These are phyloP conservation scores for Cercospora zeae-maydis DNA, from an alignment of 2,329 filamentous ascomycete species.

Conservation along the genomic window DNA sequence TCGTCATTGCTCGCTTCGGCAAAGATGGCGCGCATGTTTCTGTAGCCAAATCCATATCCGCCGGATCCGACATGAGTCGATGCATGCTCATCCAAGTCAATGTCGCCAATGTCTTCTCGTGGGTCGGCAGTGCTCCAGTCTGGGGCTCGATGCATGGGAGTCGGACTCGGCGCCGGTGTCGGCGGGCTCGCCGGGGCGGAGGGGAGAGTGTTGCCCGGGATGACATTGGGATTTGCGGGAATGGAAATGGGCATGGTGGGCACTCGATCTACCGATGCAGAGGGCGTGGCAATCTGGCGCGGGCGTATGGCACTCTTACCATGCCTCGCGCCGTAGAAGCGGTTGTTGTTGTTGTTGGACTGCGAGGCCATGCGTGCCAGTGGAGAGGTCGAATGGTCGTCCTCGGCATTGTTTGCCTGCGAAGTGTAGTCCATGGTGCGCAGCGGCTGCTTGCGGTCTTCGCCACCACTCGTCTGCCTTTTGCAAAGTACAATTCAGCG, in stretches of 20 bases:
- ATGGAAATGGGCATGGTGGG: conserved; percentile 45
- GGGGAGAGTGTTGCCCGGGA: conserved; percentile 59
- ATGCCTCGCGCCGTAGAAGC: conserved; percentile 32
- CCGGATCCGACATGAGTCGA: conserved; percentile 28
- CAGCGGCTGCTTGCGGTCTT: not conserved
- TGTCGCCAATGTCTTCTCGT: conserved; percentile 70
- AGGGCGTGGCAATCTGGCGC: conserved; percentile 45
- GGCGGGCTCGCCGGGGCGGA: conserved; percentile 64
- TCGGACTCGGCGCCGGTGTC: conserved; percentile 64
- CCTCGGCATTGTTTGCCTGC: conserved; percentile 9
- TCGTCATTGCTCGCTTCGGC: conserved; percentile 70
- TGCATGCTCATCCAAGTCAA: conserved; percentile 29
- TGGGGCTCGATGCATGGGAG: conserved; percentile 58
- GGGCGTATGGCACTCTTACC: conserved; percentile 41
- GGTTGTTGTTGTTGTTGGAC: conserved; percentile 34
- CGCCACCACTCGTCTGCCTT: not conserved
- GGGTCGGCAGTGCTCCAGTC: conserved; percentile 77
- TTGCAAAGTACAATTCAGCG: not conserved
- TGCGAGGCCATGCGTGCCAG: conserved; percentile 34
- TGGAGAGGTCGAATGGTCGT: conserved; percentile 23
- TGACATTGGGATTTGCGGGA: conserved; percentile 44
- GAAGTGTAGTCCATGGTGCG: not conserved
- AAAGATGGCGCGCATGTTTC: conserved; percentile 77
- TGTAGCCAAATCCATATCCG: conserved; percentile 47
- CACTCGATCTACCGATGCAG: conserved; percentile 25